Conservation (phyloP, 1,284 basidiomycete species). For the Filobasidium uniguttulatum region DNA sequence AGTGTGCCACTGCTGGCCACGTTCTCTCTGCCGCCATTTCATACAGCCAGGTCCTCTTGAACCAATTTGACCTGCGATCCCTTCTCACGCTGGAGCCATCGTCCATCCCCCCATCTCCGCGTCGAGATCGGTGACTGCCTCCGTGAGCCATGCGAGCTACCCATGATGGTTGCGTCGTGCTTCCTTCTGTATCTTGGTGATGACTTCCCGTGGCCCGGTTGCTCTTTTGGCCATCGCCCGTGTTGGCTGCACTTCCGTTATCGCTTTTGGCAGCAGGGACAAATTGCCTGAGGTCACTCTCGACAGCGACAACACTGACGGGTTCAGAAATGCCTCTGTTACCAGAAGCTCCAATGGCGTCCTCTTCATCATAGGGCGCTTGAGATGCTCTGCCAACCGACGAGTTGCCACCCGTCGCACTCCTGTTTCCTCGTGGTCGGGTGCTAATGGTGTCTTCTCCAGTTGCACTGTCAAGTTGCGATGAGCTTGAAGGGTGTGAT, state of each 20-base stretch:
- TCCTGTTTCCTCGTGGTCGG: background rate
- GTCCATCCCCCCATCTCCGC: conserved; percentile 5
- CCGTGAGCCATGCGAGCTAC: conserved; percentile 8
- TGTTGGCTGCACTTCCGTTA: conserved; percentile 19
- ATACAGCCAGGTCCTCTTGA: conserved; percentile 18
- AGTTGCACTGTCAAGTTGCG: conserved; percentile 8
- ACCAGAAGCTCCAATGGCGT: background rate
- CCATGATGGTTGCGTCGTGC: conserved; percentile 5
- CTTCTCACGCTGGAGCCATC: conserved; percentile 14
- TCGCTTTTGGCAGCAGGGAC: conserved; percentile 24
- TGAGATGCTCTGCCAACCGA: conserved; percentile 3
- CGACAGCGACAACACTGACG: conserved; percentile 24
- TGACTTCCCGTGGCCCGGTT: conserved; percentile 14
- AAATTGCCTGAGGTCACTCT: conserved; percentile 29
- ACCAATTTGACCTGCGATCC: conserved; percentile 15
- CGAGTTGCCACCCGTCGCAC: conserved; percentile 3
- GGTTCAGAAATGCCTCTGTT: conserved; percentile 4
- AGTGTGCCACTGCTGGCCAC: conserved; percentile 26
- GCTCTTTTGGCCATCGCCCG: conserved; percentile 11
- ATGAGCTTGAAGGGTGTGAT: conserved; percentile 13
- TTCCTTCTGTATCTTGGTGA: conserved; percentile 1
- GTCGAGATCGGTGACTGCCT: conserved; percentile 4
- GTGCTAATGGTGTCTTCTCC: conserved; percentile 6
- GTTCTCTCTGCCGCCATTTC: conserved; percentile 21
- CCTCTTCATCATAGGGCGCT: conserved; percentile 8